Conservation (phyloP, 169 alveolate genomes). For the Plasmodium ovale region DNA sequence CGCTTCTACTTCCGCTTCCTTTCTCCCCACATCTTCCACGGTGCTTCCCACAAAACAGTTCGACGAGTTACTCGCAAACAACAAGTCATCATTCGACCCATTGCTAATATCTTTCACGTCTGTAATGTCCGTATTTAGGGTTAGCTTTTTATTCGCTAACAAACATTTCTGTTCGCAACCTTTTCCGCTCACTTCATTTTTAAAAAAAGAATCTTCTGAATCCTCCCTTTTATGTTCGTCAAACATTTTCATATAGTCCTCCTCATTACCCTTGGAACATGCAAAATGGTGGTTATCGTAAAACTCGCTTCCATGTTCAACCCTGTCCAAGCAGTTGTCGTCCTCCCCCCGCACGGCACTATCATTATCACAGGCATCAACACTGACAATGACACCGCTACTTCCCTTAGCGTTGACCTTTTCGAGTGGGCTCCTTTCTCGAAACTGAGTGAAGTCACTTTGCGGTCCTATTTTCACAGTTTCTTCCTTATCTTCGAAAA, state of each 20-base stretch:
- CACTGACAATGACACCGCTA: neutral
- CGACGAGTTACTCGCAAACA: constrained; percentile 7
- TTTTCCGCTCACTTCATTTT: neutral
- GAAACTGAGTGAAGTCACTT: neutral
- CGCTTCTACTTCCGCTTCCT: neutral
- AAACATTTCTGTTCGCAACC: neutral
- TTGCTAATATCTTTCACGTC: constrained; percentile 2
- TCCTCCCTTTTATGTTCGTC: constrained; percentile 18
- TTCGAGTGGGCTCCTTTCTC: neutral
- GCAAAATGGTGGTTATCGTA: neutral
- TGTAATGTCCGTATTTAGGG: constrained; percentile 12
- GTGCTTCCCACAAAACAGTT: neutral
- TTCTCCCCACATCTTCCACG: constrained; percentile 2
- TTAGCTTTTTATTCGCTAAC: constrained; percentile 7
- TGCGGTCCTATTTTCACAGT: constrained; percentile 8
- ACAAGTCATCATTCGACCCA: constrained; percentile 11
- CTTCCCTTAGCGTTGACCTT: neutral
- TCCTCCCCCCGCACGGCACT: neutral
- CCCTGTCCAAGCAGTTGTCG: neutral
- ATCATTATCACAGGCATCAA: neutral
- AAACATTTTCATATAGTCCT: neutral
- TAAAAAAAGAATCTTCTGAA: constrained; percentile 7
- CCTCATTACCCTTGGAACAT: constrained; percentile 9
- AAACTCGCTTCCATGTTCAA: constrained; percentile 4
- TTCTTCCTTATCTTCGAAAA: constrained; percentile 52